Percentiles rank a stretch among this genome's conserved stretches.
phyloP scores from a whole-genome alignment of 75 land plant genomes.

The Cryptomeria japonica region DNA sequence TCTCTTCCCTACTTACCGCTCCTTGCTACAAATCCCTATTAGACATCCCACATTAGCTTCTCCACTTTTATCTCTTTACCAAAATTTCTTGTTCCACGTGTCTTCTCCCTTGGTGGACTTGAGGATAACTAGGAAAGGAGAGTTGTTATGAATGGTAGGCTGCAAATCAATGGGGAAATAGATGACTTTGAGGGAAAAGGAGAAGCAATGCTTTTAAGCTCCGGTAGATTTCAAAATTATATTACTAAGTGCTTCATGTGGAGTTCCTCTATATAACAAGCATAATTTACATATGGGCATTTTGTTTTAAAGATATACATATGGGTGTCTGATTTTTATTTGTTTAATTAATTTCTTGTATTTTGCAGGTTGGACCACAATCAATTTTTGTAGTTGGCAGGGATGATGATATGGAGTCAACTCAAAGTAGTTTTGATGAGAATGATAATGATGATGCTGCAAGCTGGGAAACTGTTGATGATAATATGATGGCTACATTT shows the following conservation, averaged over 20 bases:
- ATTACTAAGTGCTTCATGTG: not conserved
- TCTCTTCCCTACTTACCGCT: not conserved
- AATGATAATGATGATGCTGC: conserved; percentile 71
- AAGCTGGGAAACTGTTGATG: conserved; percentile 98
- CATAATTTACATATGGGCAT: not conserved
- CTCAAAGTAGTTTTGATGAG: conserved; percentile 52
- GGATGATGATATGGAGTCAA: conserved; percentile 81
- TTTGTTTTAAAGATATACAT: not conserved
- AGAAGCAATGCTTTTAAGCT: not conserved
- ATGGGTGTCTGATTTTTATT: not conserved
- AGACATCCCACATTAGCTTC: not conserved
- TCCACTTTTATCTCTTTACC: not conserved
- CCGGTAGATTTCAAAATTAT: not conserved
- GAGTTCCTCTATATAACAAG: not conserved
- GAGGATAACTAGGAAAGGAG: not conserved
- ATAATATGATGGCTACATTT: conserved; percentile 40
- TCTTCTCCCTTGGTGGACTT: not conserved
- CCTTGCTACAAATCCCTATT: not conserved
- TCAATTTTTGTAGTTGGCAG: conserved; percentile 90
- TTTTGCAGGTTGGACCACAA: conserved; percentile 28
- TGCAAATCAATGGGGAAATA: not conserved
- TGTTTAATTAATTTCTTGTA: not conserved
- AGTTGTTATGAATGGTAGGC: not conserved
- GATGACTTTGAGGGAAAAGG: not conserved
- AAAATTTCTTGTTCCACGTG: not conserved